These are phyloP conservation scores for Centrapalus pauciflorus DNA, from an alignment of 129 eudicot genomes.

Conservation along the genomic window DNA sequence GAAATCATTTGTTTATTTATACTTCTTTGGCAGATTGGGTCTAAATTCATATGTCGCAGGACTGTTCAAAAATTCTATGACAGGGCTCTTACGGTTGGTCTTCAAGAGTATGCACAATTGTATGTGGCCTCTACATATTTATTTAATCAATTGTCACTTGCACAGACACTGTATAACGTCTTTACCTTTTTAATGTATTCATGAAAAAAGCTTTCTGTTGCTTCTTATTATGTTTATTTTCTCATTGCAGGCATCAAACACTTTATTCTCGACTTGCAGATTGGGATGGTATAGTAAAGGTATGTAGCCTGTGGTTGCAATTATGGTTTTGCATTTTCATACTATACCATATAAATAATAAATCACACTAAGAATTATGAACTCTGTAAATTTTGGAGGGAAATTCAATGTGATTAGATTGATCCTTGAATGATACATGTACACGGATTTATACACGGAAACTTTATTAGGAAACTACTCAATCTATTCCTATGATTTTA, in stretches of 20 bases:
- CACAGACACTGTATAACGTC: not conserved
- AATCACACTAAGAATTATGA: too few species aligned
- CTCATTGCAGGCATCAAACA: slow-evolving; percentile 67
- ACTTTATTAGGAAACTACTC: too few species aligned
- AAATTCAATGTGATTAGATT: too few species aligned
- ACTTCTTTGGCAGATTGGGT: slow-evolving; percentile 60
- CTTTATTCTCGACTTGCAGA: slow-evolving; percentile 76
- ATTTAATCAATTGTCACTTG: slow-evolving; percentile 3
- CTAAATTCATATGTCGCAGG: slow-evolving; percentile 75
- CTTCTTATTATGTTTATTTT: not conserved
- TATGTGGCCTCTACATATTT: slow-evolving; percentile 39
- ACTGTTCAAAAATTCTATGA: slow-evolving; percentile 75
- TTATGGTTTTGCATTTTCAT: not conserved
- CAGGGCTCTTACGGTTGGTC: slow-evolving; percentile 81
- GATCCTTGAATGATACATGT: too few species aligned
- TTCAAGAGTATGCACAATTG: slow-evolving; percentile 82
- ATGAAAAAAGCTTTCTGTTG: not conserved
- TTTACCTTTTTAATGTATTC: not conserved
- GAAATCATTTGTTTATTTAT: not conserved
- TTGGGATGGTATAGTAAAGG: slow-evolving; percentile 96
- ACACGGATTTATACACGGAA: too few species aligned
- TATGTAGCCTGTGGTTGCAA: slow-evolving; percentile 13
- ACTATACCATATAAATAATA: too few species aligned
- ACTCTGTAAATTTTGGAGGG: too few species aligned
- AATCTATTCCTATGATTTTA: too few species aligned